phyloP scores from a whole-genome alignment of 75 land plant genomes.

The Cupressus sempervirens region DNA sequence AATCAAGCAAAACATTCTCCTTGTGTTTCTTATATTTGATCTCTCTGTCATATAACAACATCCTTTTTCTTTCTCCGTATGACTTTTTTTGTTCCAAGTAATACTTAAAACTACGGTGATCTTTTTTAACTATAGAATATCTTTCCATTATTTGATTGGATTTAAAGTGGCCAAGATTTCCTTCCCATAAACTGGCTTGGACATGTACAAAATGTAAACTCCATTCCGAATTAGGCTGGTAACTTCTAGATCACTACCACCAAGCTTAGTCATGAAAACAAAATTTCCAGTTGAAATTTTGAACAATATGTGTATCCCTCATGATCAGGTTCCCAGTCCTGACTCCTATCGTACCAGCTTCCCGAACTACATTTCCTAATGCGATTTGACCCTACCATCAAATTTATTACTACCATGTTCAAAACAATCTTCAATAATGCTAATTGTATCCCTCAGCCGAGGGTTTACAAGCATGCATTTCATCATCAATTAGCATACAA shows the following conservation, averaged over 20 bases:
- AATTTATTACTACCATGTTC: too few species aligned
- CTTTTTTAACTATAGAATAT: too few species aligned
- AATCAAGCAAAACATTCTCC: too few species aligned
- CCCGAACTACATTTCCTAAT: not conserved
- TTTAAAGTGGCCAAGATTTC: too few species aligned
- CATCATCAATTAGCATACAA: not conserved
- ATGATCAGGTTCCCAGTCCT: not conserved
- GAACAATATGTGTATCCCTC: not conserved
- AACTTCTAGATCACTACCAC: not conserved
- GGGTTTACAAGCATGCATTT: not conserved
- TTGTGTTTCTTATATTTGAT: too few species aligned
- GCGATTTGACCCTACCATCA: not conserved
- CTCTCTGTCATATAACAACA: too few species aligned
- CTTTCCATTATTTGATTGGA: too few species aligned
- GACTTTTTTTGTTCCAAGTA: too few species aligned
- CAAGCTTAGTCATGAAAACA: not conserved
- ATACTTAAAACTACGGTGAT: too few species aligned
- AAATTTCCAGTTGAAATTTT: not conserved
- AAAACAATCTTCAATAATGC: not conserved
- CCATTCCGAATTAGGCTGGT: not conserved
- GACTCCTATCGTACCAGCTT: not conserved
- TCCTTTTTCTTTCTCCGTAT: too few species aligned
- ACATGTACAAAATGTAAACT: too few species aligned
- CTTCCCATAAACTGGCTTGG: too few species aligned
- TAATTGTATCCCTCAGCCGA: not conserved